Conservation (phyloP, 805 yeast genomes). For the Candida andamanensis region DNA sequence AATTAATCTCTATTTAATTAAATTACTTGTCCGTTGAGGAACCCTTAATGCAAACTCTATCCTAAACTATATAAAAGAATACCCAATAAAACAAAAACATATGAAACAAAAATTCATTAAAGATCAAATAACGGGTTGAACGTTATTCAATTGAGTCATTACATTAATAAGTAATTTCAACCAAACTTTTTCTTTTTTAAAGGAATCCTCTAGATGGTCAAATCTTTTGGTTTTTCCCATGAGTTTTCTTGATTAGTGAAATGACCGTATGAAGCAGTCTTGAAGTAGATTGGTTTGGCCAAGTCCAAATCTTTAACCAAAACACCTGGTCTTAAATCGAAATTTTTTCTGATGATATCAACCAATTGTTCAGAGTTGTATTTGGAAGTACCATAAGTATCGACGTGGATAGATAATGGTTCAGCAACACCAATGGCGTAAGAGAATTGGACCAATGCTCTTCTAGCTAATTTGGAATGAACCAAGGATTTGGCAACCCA, state of each 20-base stretch:
- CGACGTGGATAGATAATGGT: constrained; percentile 96
- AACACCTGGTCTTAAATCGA: constrained; percentile 99
- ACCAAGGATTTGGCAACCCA: constrained; percentile 99
- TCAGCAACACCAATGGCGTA: constrained; percentile 99
- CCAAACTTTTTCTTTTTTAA: constrained; percentile 6
- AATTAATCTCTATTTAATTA: constrained; percentile 9
- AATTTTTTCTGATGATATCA: constrained; percentile 85
- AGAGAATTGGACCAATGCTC: constrained; percentile 97
- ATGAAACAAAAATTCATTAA: constrained; percentile 13
- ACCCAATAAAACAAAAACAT: constrained; percentile 14
- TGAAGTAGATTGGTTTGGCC: constrained; percentile 98
- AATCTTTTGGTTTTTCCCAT: constrained; percentile 95
- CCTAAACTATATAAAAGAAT: constrained; percentile 18
- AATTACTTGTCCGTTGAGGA: constrained; percentile 46
- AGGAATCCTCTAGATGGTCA: constrained; percentile 44
- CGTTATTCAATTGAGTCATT: constrained; percentile 37
- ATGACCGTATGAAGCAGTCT: constrained; percentile 99
- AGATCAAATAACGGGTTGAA: constrained; percentile 43
- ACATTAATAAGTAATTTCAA: constrained; percentile 34
- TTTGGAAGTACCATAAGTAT: constrained; percentile 96
- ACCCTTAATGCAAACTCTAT: constrained; percentile 46
- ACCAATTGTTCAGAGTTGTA: constrained; percentile 87
- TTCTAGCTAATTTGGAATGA: constrained; percentile 89
- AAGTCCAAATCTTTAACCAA: constrained; percentile 93
- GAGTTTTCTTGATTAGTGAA: constrained; percentile 98